Evolutionary conservation across 2,329 filamentous ascomycete species (phyloP).

Genomic region (Graphilbum fragrans): DNA sequence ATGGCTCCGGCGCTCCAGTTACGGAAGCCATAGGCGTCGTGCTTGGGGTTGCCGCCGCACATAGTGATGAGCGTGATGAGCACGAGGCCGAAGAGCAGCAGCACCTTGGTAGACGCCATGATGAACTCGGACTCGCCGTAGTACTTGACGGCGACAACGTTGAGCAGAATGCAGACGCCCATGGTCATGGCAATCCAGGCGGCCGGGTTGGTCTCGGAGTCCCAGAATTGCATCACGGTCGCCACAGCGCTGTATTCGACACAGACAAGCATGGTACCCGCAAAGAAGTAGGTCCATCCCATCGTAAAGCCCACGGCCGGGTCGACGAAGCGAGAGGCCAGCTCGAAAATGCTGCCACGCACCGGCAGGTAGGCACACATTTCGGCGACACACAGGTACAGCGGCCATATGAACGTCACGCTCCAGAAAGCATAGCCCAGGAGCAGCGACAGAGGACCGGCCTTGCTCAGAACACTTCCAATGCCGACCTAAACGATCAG

Average conservation of each 20-base stretch:
- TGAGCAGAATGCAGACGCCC: conserved; percentile 4
- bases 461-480: conserved; percentile 35
- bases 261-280: conserved; percentile 24
- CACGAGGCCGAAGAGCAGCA: conserved; percentile 42
- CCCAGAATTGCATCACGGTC: conserved; percentile 32
- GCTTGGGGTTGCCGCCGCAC: conserved; percentile 39
- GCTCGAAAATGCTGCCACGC: conserved; percentile 49
- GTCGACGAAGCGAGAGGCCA: conserved; percentile 53
- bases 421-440: conserved; percentile 46
- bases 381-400: conserved; percentile 54
- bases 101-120: conserved; percentile 28
- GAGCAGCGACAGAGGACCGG: conserved; percentile 37
- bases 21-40: conserved; percentile 27
- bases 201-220: conserved; percentile 26
- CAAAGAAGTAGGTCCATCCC: conserved; percentile 30
- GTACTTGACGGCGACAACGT: conserved; percentile 20
- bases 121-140: conserved; percentile 29
- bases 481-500: conserved; percentile 31
- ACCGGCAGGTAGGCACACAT: conserved; percentile 53
- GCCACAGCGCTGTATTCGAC: conserved; percentile 26
- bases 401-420: conserved; percentile 36
- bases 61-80: conserved; percentile 42
- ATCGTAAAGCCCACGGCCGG: conserved; percentile 47
- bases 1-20: conserved; percentile 32
- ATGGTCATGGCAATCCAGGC: conserved; percentile 44